Evolutionary conservation across 2,329 filamentous ascomycete species (phyloP), one percentile per base, ranked within the genome.

Genomic region (Catunica adiposa): DNA sequence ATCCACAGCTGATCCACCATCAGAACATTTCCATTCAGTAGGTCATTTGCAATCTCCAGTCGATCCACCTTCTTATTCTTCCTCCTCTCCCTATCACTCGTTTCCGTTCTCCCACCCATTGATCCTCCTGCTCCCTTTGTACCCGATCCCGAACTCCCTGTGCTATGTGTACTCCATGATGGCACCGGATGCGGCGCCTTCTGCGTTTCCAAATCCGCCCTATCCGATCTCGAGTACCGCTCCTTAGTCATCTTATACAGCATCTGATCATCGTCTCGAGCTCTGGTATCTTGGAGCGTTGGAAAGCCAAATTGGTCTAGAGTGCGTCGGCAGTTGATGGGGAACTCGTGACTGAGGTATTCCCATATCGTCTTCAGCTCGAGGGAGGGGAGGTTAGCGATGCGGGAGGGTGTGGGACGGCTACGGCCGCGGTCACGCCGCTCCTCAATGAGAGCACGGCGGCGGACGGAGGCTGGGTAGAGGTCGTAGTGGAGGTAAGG

Each of bases 1-100:
- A 83, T 63, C 80, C 80, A 83, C 1, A 83, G 64, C 61, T 83
- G 79, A 57, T 83, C 80, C 0, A 83, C 76, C 77, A 83, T 83
- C n/a, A 83, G 64, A 2, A 79, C 71, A 40, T 82, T 81, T 0
- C 78, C 76, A 25, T 78, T 71, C 1, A 73, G 62, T 1, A 76
- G 64, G 20, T 66, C 65, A 0, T 66, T 61, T 3, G 68, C 66
- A 0, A 66, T 56, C 0, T 67, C 64, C 8, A 68, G 66, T 5
- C 48, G 17, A 20, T 52, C 38, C 1, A 51, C 47, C 9, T 56
- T 48, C 3, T 17, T 23, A 17, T 38, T 51, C 47, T 56, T 56
- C 38, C 52, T 51, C 23, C 29, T 51, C 23, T 48, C 44, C 17
- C 25, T 48, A 7, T 6, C 37, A 31, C 14, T 3, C 17, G 17